Evolutionary conservation across 2,329 filamentous ascomycete genomes (phyloP).

Genomic region (Leptographium lundbergii): DNA sequence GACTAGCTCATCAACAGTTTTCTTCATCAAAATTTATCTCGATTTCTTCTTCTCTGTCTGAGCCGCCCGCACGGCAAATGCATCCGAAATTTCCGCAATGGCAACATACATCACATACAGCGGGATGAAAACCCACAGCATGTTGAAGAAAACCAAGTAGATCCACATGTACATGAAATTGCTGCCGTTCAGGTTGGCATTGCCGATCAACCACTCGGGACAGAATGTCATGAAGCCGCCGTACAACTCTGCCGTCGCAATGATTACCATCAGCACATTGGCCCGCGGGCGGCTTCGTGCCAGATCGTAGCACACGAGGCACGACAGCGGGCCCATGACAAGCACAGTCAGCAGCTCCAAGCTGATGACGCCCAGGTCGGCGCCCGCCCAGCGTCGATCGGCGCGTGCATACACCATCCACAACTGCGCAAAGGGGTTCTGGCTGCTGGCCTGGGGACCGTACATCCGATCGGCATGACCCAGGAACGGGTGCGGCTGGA

Average conservation of each 20-base stretch:
- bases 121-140: slow-evolving; percentile 53
- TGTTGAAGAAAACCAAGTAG: slow-evolving; percentile 58
- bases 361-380: slow-evolving; percentile 49
- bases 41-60: slow-evolving; percentile 21
- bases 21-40: background rate
- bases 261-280: slow-evolving; percentile 49
- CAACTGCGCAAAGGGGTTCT: slow-evolving; percentile 41
- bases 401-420: slow-evolving; percentile 60
- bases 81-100: slow-evolving; percentile 39
- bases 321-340: slow-evolving; percentile 45
- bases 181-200: slow-evolving; percentile 47
- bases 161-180: slow-evolving; percentile 60
- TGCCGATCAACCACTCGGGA: slow-evolving; percentile 54
- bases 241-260: slow-evolving; percentile 55
- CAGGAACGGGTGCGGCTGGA: slow-evolving; percentile 37
- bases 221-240: slow-evolving; percentile 61
- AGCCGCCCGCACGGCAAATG: slow-evolving; percentile 30
- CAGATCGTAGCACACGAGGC: slow-evolving; percentile 48
- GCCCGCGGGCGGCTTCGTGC: slow-evolving; percentile 39
- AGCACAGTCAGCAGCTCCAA: slow-evolving; percentile 55
- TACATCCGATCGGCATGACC: slow-evolving; percentile 36
- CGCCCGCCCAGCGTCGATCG: slow-evolving; percentile 50
- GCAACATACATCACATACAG: slow-evolving; percentile 45
- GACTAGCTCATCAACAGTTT: too few species aligned
- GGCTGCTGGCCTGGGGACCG: slow-evolving; percentile 43